These are phyloP conservation scores for Clathrus columnatus DNA, from an alignment of 768 basidiomycete species.

Conservation along the genomic window DNA sequence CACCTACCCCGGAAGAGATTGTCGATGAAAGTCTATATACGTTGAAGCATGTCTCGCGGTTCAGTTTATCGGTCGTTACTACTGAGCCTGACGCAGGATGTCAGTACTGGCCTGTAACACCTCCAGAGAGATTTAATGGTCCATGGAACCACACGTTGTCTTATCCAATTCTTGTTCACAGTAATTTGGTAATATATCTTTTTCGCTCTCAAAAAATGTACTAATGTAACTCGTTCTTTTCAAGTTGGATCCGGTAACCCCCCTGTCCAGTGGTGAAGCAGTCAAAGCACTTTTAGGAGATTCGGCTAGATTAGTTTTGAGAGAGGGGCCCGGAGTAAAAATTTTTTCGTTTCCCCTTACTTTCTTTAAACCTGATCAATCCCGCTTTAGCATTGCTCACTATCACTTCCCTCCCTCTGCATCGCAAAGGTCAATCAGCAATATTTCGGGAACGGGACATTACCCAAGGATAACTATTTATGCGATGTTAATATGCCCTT, in stretches of 20 bases:
- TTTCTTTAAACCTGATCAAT: no score
- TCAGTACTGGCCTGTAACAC: conserved; percentile 13
- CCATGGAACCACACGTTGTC: conserved; percentile 23
- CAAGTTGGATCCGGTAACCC: conserved; percentile 1
- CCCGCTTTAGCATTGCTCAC: background rate
- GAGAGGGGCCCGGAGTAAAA: background rate
- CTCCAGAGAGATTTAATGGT: conserved; percentile 20
- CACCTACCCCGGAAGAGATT: conserved; percentile 10
- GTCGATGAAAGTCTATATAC: conserved; percentile 5
- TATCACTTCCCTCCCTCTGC: background rate
- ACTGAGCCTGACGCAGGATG: conserved; percentile 13
- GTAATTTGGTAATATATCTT: conserved; percentile 17
- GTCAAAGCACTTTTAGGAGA: conserved; percentile 1
- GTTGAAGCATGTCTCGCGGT: conserved; percentile 7
- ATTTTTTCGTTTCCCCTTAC: background rate
- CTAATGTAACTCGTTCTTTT: background rate
- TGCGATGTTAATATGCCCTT: background rate
- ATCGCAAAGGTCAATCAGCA: background rate
- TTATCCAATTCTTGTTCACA: conserved; percentile 22
- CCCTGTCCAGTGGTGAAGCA: background rate
- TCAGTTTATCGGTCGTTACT: conserved; percentile 5
- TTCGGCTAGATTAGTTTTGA: background rate
- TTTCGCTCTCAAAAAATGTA: background rate
- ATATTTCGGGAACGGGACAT: conserved; percentile 2
- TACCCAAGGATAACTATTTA: background rate